Evolutionary conservation across 805 yeast genomes (phyloP), one percentile per base, ranked within the genome.

Genomic region (Saccharomyces eubayanus): DNA sequence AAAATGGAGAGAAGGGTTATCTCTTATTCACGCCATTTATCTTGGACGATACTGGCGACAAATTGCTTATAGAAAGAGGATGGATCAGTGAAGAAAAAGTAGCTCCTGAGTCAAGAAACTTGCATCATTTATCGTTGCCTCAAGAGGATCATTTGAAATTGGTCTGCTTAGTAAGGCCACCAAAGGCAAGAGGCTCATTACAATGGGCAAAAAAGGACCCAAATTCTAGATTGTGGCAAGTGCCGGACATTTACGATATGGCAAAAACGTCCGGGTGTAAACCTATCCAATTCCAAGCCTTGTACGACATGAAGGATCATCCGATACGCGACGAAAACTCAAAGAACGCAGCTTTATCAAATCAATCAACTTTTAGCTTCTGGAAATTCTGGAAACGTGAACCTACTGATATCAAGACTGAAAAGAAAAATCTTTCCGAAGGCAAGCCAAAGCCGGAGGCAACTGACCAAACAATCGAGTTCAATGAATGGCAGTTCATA

Each of bases 31-130:
- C 95, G 5, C 98, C 99, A 11, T 81, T 94, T 62, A 78, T 82
- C 27, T 80, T 96, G 56, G 73, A 81, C 3, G 83, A 81, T 56
- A 67, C 71, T 12, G 72, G 71, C 1, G 79, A 84, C 49, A 91
- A 87, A 51, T 74, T 94, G 16, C 73, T 94, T 52, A 78, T 94
- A 29, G 95, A 89, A 67, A 79, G 99, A 59, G 99, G 99, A 14
- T 94, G 97, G 96, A 82, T 94, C 48, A 73, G 81, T 28, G 89
- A 86, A 59, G 87, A 82, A 12, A 81, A 81, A 71, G 67, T 74
- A 2, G 68, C 72, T n/a, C 84, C 96, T 75, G 55, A 76, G 54
- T 59, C 75, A 59, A 61, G 87, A 81, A 71, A 71, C 11, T 75
- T 91, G 54, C 77, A 80, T 24, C 89, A 87, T 66, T 73, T 87